Evolutionary conservation across 1,139 yeast genomes (phyloP), one percentile per base, ranked within the genome.

Genomic region (Wickerhamiella pararugosa): DNA sequence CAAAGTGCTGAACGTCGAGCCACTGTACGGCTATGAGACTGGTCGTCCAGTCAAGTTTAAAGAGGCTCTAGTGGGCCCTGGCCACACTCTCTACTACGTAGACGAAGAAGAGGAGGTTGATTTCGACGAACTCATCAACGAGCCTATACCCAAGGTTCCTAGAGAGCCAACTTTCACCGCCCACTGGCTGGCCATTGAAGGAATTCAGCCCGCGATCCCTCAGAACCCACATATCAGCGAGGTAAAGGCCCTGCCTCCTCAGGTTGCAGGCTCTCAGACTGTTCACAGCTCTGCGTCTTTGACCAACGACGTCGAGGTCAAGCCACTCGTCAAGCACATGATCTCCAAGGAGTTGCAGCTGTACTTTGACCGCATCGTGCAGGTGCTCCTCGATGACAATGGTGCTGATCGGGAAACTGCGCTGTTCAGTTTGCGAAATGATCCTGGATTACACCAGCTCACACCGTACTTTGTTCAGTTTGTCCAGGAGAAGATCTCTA

Each of bases 161-260:
- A 71, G 97, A 46, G 79, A 81, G 46, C 78, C 94, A 1, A 78
- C 94, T 0, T 87, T 82, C 58, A 84, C 97, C 2, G 95, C 97
- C 2, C 99, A 92, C 60, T 92, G 99, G 98, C 69, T 92, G 34
- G 97, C 98, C 1, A 83, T 92, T 45, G 99, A 92, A 62, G 99
- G 99, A 43, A 95, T 92, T 4, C 99, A 92, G 58, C 98, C 99
- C 1, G 80, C 92, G 42, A 90, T 92, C 45, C 94, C 96, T 1
- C 98, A 92, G 62, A 92, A 92, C 62, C 99, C 99, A 31, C 73
- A 81, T 37, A 75, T 87, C 25, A 70, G 77, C 35, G 66, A 62
- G 28, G 56, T 62, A 47, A 57, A 59, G 40, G 58, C 62, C 29
- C 57, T 63, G 40, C 61, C 69, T 3, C 61, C 73, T 2, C 60